Percentiles rank a stretch among this genome's conserved stretches.
These are phyloP conservation scores for Penicillium daleae DNA, from an alignment of 495 filamentous ascomycete species.

Conservation along the genomic window DNA sequence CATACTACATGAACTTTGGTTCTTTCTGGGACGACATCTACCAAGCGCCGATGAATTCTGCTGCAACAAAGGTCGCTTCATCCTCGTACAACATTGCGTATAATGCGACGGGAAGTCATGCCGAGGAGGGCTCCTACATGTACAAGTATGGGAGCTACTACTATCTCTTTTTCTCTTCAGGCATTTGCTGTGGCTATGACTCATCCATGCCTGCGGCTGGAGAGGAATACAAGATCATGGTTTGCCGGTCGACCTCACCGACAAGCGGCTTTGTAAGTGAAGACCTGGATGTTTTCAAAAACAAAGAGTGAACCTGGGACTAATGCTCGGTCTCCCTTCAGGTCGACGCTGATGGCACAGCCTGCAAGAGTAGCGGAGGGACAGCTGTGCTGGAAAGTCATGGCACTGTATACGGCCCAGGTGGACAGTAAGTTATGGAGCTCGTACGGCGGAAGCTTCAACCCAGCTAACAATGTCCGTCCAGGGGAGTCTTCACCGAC, in stretches of 20 bases:
- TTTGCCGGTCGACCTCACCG: slow-evolving; percentile 61
- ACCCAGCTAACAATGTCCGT: slow-evolving; percentile 11
- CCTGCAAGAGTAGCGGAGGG: slow-evolving; percentile 65
- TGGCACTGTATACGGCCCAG: slow-evolving; percentile 70
- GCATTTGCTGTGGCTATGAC: slow-evolving; percentile 67
- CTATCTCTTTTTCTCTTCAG: slow-evolving; percentile 71
- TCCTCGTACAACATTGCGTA: slow-evolving; percentile 57
- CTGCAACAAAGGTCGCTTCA: slow-evolving; percentile 42
- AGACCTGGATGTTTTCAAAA: background rate
- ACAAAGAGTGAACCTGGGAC: background rate
- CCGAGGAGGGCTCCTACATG: slow-evolving; percentile 63
- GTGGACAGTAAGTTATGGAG: slow-evolving; percentile 59
- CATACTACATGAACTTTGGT: slow-evolving; percentile 66
- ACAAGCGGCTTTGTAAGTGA: slow-evolving; percentile 58
- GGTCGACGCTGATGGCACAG: slow-evolving; percentile 59
- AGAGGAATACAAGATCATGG: slow-evolving; percentile 72
- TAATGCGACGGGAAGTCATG: slow-evolving; percentile 53
- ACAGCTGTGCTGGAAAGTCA: slow-evolving; percentile 66
- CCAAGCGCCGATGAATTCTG: slow-evolving; percentile 61
- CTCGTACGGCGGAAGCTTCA: background rate
- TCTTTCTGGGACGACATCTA: slow-evolving; percentile 73
- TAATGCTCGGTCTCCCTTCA: slow-evolving; percentile 10
- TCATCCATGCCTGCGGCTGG: slow-evolving; percentile 55
- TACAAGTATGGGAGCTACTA: slow-evolving; percentile 63
- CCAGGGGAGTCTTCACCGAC: slow-evolving; percentile 54